Base-by-base conservation (phyloP, 345 rosid species). In the Microcos paniculata region DNA sequence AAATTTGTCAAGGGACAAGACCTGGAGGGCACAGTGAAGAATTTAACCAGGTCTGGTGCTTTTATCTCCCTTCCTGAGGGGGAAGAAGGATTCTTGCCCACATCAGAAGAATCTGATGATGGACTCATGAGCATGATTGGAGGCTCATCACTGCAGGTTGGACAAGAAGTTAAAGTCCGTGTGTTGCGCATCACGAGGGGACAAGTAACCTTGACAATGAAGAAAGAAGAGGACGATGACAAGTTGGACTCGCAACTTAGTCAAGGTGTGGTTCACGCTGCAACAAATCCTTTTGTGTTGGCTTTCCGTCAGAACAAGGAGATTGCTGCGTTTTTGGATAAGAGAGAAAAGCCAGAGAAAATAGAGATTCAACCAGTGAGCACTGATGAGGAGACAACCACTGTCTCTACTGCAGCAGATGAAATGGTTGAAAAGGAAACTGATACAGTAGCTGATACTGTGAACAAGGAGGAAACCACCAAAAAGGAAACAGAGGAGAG, bases 31-130 rank as follows among this genome's bases (percentile, higher is more conserved):
- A 87, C 88, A 0, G 95, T 92, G 46, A 92, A 95, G 85, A 92
- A 89, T 78, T 73, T 91, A 63, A 80, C 88, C 38, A 84, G 94
- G 80, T 81, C 94, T 15, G 98, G 99, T 46, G 87, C 97, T 64
- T 92, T 94, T 82, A 89, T 94, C 40, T 80, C 94, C 21, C 94
- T 95, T 45, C 93, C 97, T 1, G 97, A 89, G 77, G 96, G 96
- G 8, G 98, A 90, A 78, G 97, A 95, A 84, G 98, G 99, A 76
- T 93, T 95, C 83, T 78, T 93, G 23, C 98, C 99, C 1, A 38
- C 80, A 3, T 78, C 90, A 66, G 97, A 95, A 83, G 99, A 90
- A 85, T 73, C 92, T 52, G 91, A 88, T 79, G 92, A 80, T 79
- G 96, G 90, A 45, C 75, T 90, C 65, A 84, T 80, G 64, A 89